Evolutionary conservation across 768 basidiomycete species (phyloP), one percentile per base, ranked within the genome.

Genomic region (Cystofilobasidium bisporidii): DNA sequence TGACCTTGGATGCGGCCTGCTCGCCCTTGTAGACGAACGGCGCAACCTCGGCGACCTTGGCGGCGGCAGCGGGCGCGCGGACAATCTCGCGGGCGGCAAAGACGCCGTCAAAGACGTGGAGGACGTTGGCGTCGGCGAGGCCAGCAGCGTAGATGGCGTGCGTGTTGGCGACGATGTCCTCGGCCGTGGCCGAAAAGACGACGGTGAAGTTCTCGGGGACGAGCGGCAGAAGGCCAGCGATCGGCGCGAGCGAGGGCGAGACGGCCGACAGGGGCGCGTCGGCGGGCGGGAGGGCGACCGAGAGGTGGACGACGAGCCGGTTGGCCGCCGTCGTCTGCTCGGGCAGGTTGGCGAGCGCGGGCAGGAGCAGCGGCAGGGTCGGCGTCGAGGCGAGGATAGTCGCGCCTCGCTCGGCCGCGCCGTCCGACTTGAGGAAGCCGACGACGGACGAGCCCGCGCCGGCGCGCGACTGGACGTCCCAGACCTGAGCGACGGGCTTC

Each of bases 21-120:
- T 86, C 84, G 22, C 91, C 91, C 15, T 78, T 76, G 76, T 89
- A 91, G 65, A 87, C 83, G 77, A 93, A 92, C 67, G 82, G 83
- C n/a, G 79, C 78, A 73, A 89, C 28, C 48, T 76, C 68, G 26
- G 76, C 71, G 0, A 76, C 72, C 28, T 78, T 77, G 0, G 75
- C 69, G 6, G 77, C 71, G 20, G 81, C 72, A 2, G 81, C 64
- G 12, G 81, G 80, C 32, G 77, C 72, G 43, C 84, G 77, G 40
- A 80, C 73, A 40, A 83, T 79, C 78, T 98, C 91, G 30, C 94
- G 86, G 40, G 86, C 81, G 38, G 85, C 81, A 69, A 84, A 84
- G 74, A 88, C 82, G 72, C 94, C 89, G 77, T 98, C 92, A 74
- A 98, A 92, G 48, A 97, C 79, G 76, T 97, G 91, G 64, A 92